Base-by-base conservation (phyloP, 202 grass and related monocot species). In the Panicum hallii region DNA sequence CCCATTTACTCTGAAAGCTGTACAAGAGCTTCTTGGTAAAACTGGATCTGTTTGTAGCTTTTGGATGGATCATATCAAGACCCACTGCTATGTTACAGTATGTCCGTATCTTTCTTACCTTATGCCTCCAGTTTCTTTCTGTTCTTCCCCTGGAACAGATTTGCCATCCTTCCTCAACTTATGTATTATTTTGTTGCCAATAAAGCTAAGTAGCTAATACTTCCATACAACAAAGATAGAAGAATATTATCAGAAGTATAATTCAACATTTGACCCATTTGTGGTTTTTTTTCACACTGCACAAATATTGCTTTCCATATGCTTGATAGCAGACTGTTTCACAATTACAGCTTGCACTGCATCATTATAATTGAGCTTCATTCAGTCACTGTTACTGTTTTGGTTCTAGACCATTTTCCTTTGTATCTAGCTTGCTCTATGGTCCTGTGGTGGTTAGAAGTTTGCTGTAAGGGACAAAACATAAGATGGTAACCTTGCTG, bases 31-130 rank as follows among this genome's bases (percentile, higher is more conserved):
- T 84, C 90, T 99, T 75, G 90, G 84, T 62, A 99, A 94, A 94
- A 94, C 93, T 88, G 97, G 97, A 63, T 83, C 93, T 36, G 64
- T 99, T 78, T 84, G 77, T 80, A 92, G 85, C 86, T 99, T 99
- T 70, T 99, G 93, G 97, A 99, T 99, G 97, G 93, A 99, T 81
- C 91, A 92, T 85, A 99, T 99, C 82, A 99, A 99, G 87, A 99
- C 97, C 56, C 97, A 99, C 74, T 99, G 97, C 80, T 99, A 99
- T 84, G 90, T 99, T 75, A 97, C 93, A 72, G 93, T 99, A 99
- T 86, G 90, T 83, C 46, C 11, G 61, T 90, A 72, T 53, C 53
- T 83, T 64, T 32, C 9, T 40, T n/a, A 49, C 46, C 19, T 47
- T 61, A 62, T 82, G 14, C 81, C 44, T 14, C 20, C 26, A 20